Percentiles rank a stretch among this genome's conserved stretches.
These are phyloP conservation scores for Thraustochytrium sp. DNA, from an alignment of 352 stramenopile species.

Conservation along the genomic window DNA sequence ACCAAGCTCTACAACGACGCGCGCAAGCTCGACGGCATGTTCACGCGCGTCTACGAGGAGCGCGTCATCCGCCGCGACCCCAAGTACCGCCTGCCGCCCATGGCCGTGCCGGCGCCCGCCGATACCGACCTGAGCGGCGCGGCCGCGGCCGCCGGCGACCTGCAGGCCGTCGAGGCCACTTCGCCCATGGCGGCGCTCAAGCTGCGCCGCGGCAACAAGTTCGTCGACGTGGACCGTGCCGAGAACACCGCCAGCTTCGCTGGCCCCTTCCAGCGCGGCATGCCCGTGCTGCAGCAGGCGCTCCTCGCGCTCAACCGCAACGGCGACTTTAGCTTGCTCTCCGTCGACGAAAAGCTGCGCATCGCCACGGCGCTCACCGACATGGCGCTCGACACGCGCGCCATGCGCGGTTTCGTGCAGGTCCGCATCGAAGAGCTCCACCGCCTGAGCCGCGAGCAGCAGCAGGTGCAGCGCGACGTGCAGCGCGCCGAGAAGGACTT, in stretches of 20 bases:
- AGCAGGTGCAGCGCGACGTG: neutral
- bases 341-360: constrained; percentile 14
- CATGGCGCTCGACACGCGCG: constrained; percentile 21
- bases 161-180: neutral
- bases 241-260: neutral
- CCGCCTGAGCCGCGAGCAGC: neutral
- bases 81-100: constrained; percentile 7
- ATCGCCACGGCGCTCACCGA: neutral
- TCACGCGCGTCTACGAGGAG: constrained; percentile 9
- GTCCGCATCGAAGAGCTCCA: neutral
- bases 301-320: neutral
- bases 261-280: neutral
- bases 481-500: constrained; percentile 20
- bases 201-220: constrained; percentile 16
- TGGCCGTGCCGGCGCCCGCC: neutral
- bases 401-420: constrained; percentile 18
- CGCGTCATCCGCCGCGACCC: neutral
- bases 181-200: neutral
- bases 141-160: neutral
- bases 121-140: neutral
- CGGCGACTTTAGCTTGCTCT: neutral
- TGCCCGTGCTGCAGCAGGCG: neutral
- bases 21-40: constrained; percentile 36
- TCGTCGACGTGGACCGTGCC: neutral
- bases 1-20: constrained; percentile 43